A percentile compares a stretch with the other conserved stretches of the same genome.
Conservation (phyloP, 169 alveolate genomes). For the Eimeria maxima region DNA sequence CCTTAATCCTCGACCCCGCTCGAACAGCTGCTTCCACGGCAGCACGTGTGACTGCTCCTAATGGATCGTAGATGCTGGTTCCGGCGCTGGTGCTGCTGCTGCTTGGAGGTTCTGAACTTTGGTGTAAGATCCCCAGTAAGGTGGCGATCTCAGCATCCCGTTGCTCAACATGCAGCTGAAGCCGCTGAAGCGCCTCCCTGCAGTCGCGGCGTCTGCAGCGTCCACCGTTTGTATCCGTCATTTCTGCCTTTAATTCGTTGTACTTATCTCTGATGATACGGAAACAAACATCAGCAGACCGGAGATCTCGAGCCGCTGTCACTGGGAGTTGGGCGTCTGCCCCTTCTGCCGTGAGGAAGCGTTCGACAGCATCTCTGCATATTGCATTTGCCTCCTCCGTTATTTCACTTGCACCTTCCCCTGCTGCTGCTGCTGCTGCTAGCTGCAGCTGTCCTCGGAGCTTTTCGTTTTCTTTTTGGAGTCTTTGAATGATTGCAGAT, state of each 20-base stretch:
- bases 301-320: constrained; percentile 18
- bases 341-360: constrained; percentile 84
- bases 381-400: constrained; percentile 89
- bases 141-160: constrained; percentile 94
- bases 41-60: not conserved
- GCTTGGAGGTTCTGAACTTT: constrained; percentile 81
- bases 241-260: not conserved
- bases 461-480: constrained; percentile 92
- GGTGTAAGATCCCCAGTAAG: constrained; percentile 87
- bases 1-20: not conserved
- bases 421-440: constrained; percentile 88
- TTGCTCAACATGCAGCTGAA: constrained; percentile 81
- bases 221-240: not conserved
- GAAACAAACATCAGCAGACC: not conserved
- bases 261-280: not conserved
- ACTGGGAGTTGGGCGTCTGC: not conserved
- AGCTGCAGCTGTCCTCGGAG: constrained; percentile 92
- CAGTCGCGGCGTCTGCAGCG: constrained; percentile 31
- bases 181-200: constrained; percentile 45
- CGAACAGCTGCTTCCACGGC: constrained; percentile 35
- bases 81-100: constrained; percentile 6
- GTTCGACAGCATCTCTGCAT: constrained; percentile 91
- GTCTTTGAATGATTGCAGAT: constrained; percentile 90
- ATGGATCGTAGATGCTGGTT: not conserved
- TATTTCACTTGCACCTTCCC: constrained; percentile 85